Percentiles rank a stretch among this genome's conserved stretches.
phyloP scores from a whole-genome alignment of 306 rosid species.

The Trifolium repens region DNA sequence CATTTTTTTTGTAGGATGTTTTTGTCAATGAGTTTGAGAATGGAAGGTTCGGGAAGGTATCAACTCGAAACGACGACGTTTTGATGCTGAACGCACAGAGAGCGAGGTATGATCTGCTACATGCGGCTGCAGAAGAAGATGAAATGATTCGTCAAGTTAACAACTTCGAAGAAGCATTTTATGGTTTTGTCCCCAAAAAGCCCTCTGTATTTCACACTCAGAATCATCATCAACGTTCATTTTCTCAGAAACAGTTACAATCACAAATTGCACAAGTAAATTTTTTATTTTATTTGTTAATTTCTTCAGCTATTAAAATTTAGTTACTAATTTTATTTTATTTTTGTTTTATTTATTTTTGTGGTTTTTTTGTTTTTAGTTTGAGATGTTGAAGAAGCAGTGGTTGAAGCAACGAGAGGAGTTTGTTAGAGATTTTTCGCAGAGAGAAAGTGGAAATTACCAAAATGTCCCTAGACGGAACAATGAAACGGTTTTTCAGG shows the following conservation, averaged over 20 bases:
- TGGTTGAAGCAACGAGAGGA: constrained; percentile 48
- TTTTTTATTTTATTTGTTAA: too few species aligned
- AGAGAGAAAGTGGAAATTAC: constrained; percentile 19
- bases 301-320: not conserved
- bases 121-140: constrained; percentile 72
- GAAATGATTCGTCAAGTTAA: constrained; percentile 55
- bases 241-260: constrained; percentile 48
- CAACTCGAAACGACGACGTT: constrained; percentile 58
- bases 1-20: constrained; percentile 31
- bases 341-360: not conserved
- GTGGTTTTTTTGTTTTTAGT: constrained; percentile 25
- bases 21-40: constrained; percentile 33
- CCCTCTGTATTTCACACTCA: constrained; percentile 30
- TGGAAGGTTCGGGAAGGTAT: constrained; percentile 44
- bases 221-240: constrained; percentile 6
- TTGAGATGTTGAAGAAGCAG: constrained; percentile 60
- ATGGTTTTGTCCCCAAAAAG: not conserved
- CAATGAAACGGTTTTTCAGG: constrained; percentile 9
- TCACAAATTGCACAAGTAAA: constrained; percentile 60
- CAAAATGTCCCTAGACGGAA: constrained; percentile 45
- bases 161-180: not conserved
- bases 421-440: constrained; percentile 27
- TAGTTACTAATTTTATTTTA: not conserved
- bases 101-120: constrained; percentile 70
- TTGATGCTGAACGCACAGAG: constrained; percentile 29